Evolutionary conservation across 2,329 filamentous ascomycete species (phyloP).

Genomic region (Ceratocystis alfenasii): DNA sequence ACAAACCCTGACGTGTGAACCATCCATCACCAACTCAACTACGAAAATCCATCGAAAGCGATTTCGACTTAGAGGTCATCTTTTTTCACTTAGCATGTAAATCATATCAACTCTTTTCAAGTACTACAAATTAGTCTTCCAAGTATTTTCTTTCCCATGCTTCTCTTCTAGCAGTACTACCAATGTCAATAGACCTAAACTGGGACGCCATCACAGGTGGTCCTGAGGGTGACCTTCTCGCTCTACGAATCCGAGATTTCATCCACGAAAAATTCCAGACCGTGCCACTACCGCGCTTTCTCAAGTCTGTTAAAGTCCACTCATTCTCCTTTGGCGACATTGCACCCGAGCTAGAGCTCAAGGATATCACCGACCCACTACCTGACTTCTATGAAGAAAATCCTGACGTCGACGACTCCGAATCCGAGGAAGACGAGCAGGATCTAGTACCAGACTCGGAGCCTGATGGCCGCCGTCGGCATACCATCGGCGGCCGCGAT

Average conservation of each 20-base stretch:
- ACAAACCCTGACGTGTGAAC: neutral
- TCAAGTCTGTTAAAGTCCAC: slow-evolving; percentile 89
- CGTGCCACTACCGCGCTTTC: slow-evolving; percentile 83
- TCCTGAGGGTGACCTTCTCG: slow-evolving; percentile 72
- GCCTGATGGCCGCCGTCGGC: slow-evolving; percentile 21
- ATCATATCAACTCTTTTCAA: neutral
- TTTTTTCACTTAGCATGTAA: too few relatives aligned
- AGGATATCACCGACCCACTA: slow-evolving; percentile 91
- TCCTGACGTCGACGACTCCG: slow-evolving; percentile 41
- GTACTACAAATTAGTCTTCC: neutral
- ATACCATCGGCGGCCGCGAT: slow-evolving; percentile 23
- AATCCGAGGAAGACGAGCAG: slow-evolving; percentile 31
- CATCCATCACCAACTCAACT: neutral
- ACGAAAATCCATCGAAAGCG: too few relatives aligned
- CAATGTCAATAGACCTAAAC: slow-evolving; percentile 95
- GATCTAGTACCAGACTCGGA: slow-evolving; percentile 24
- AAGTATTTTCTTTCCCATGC: neutral
- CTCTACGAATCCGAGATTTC: slow-evolving; percentile 78
- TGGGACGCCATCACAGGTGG: slow-evolving; percentile 89
- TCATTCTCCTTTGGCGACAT: slow-evolving; percentile 84
- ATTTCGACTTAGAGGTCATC: too few relatives aligned
- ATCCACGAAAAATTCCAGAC: slow-evolving; percentile 94
- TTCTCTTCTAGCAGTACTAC: neutral
- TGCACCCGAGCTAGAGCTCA: slow-evolving; percentile 76
- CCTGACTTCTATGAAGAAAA: slow-evolving; percentile 92